Evolutionary conservation across 164 flowering plant species (phyloP).

Genomic region (Tetracentron sinense): DNA sequence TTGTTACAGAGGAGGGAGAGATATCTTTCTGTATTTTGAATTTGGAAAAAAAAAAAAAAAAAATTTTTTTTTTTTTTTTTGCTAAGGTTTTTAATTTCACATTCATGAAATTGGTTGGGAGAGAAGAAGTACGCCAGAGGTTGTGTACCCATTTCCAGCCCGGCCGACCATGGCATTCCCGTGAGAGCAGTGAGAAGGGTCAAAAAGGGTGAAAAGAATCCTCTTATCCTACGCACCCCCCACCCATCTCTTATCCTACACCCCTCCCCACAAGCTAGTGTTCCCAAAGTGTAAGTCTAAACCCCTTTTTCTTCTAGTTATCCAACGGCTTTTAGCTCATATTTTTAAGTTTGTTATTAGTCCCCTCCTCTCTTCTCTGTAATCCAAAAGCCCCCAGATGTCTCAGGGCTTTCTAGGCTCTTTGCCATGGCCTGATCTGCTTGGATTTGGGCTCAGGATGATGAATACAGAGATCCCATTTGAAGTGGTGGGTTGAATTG

Average conservation of each 20-base stretch:
- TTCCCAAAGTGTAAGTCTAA: background rate
- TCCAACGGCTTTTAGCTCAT: constrained; percentile 16
- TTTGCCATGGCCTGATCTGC: constrained; percentile 33
- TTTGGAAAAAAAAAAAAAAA: too few species aligned
- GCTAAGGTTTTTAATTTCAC: constrained; percentile 31
- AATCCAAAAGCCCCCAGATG: too few species aligned
- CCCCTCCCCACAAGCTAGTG: constrained; percentile 1
- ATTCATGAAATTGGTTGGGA: constrained; percentile 25
- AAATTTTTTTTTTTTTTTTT: too few species aligned
- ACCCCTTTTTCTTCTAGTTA: background rate
- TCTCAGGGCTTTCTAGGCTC: constrained; percentile 11
- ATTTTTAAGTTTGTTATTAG: too few species aligned
- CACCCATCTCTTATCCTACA: constrained; percentile 23
- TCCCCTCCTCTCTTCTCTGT: too few species aligned
- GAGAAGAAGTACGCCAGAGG: constrained; percentile 18
- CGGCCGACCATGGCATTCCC: constrained; percentile 66
- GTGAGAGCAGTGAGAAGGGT: constrained; percentile 78
- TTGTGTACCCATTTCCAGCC: constrained; percentile 33
- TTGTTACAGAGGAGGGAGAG: constrained; percentile 4
- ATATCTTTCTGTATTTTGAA: constrained; percentile 6
- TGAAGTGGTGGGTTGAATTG: constrained; percentile 21
- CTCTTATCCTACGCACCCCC: constrained; percentile 33
- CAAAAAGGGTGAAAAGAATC: constrained; percentile 24
- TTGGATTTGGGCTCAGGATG: constrained; percentile 31
- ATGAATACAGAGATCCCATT: constrained; percentile 20